Evolutionary conservation across 2,329 filamentous ascomycete species (phyloP).

Genomic region (Tolypocladium pustulatum): DNA sequence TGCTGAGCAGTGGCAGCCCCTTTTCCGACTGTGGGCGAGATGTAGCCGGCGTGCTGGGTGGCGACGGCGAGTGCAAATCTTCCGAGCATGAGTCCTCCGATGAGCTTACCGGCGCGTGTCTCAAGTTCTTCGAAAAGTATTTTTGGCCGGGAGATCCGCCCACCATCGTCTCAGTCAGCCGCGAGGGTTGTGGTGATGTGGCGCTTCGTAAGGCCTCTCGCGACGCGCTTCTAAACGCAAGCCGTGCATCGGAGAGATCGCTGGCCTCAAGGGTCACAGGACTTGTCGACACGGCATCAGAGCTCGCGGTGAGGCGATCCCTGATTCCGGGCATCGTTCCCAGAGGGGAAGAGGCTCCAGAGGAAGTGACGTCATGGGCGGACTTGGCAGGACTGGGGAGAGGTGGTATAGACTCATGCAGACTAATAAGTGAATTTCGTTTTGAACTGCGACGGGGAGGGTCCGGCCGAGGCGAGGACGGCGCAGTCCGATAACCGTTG

Average conservation of each 20-base stretch:
- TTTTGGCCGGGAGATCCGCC: not conserved
- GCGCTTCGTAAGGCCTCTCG: not conserved
- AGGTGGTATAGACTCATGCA: constrained; percentile 2
- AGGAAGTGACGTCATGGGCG: not conserved
- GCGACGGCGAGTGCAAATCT: constrained; percentile 22
- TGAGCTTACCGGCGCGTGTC: constrained; percentile 14
- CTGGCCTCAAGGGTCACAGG: not conserved
- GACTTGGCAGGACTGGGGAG: not conserved
- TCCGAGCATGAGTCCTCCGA: constrained; percentile 28
- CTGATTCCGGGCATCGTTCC: not conserved
- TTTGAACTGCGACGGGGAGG: constrained; percentile 18
- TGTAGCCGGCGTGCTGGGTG: constrained; percentile 26
- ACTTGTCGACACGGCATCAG: not conserved
- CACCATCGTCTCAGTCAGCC: not conserved
- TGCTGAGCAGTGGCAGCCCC: constrained; percentile 12
- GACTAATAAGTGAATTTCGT: constrained; percentile 10
- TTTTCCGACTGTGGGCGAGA: constrained; percentile 30
- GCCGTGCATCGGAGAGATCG: not conserved
- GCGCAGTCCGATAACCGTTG: constrained; percentile 7
- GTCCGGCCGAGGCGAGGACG: constrained; percentile 12
- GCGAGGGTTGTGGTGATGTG: not conserved
- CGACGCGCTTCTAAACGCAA: not conserved
- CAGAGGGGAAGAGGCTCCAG: not conserved
- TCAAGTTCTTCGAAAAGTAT: not conserved
- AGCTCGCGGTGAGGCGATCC: too few relatives aligned